These are phyloP conservation scores for Gymnopilus junonius DNA, from an alignment of 768 basidiomycete genomes.

Conservation along the genomic window DNA sequence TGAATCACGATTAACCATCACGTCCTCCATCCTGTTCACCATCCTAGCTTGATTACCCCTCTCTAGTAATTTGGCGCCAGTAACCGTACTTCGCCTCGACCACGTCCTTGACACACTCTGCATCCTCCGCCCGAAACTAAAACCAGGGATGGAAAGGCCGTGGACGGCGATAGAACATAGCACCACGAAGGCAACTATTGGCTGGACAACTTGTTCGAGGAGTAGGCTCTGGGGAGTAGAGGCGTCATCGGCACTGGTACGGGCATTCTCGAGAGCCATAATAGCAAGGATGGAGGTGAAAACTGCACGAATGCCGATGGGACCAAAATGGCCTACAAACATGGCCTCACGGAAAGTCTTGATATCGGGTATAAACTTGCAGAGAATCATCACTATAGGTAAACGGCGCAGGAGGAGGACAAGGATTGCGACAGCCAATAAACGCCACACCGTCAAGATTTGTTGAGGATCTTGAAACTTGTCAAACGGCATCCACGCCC, in stretches of 20 bases:
- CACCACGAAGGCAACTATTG: constrained; percentile 95
- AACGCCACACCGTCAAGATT: constrained; percentile 80
- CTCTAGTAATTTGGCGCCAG: constrained; percentile 58
- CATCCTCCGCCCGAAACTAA: constrained; percentile 91
- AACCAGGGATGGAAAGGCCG: constrained; percentile 92
- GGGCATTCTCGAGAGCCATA: constrained; percentile 51
- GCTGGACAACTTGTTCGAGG: constrained; percentile 80
- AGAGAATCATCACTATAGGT: constrained; percentile 82
- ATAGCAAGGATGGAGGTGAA: constrained; percentile 91
- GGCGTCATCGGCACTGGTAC: constrained; percentile 1
- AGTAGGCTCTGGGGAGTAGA: constrained; percentile 53
- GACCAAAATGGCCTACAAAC: constrained; percentile 96
- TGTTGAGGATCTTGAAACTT: constrained; percentile 69
- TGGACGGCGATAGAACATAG: constrained; percentile 87
- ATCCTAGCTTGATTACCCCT: constrained; percentile 82
- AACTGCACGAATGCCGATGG: constrained; percentile 86
- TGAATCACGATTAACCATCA: constrained; percentile 87
- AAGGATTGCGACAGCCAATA: constrained; percentile 81
- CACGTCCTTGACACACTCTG: constrained; percentile 89
- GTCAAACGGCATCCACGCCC: constrained; percentile 96
- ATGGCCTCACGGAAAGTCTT: constrained; percentile 93
- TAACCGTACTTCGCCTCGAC: constrained; percentile 68
- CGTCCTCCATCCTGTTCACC: constrained; percentile 72
- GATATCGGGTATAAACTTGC: constrained; percentile 94
- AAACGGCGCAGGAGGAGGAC: constrained; percentile 82